A percentile compares a stretch with the other conserved stretches of the same genome.
These are phyloP conservation scores for Auriscalpium orientale DNA, from an alignment of 768 basidiomycete species.

Conservation along the genomic window DNA sequence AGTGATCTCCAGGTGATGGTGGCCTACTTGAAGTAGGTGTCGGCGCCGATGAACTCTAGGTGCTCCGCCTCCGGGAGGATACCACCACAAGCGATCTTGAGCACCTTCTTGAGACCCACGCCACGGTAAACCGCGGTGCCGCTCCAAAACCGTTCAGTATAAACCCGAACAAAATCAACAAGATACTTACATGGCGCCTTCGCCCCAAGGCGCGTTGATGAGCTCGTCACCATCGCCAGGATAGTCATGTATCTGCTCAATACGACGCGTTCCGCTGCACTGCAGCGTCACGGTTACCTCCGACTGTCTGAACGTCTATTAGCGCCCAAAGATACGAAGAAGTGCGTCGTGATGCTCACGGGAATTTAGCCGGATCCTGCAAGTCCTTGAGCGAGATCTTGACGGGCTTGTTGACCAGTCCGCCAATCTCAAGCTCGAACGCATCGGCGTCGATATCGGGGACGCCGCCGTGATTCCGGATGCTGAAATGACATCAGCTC, in stretches of 20 bases:
- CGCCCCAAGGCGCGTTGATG: slow-evolving; percentile 44
- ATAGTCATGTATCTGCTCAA: slow-evolving; percentile 44
- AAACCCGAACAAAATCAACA: background rate
- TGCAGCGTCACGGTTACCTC: slow-evolving; percentile 48
- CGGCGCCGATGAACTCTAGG: slow-evolving; percentile 49
- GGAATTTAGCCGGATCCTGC: slow-evolving; percentile 38
- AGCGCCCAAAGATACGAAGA: background rate
- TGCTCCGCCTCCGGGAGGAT: slow-evolving; percentile 39
- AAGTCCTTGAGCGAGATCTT: slow-evolving; percentile 40
- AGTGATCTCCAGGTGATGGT: background rate
- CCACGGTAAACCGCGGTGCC: slow-evolving; percentile 47
- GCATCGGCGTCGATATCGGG: slow-evolving; percentile 40
- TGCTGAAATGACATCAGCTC: slow-evolving; percentile 21
- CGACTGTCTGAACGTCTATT: slow-evolving; percentile 28
- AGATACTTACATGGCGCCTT: slow-evolving; percentile 40
- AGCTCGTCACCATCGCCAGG: slow-evolving; percentile 50
- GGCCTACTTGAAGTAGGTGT: slow-evolving; percentile 47
- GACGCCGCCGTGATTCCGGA: slow-evolving; percentile 48
- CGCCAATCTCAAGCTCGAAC: slow-evolving; percentile 44
- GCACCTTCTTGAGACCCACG: slow-evolving; percentile 45
- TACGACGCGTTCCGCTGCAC: slow-evolving; percentile 45
- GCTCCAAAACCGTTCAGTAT: slow-evolving; percentile 19
- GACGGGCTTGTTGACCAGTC: slow-evolving; percentile 38
- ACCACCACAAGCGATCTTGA: slow-evolving; percentile 46
- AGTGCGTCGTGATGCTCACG: slow-evolving; percentile 21